Evolutionary conservation across 179 eudicot species (phyloP).

Genomic region (Actinidia chinensis): DNA sequence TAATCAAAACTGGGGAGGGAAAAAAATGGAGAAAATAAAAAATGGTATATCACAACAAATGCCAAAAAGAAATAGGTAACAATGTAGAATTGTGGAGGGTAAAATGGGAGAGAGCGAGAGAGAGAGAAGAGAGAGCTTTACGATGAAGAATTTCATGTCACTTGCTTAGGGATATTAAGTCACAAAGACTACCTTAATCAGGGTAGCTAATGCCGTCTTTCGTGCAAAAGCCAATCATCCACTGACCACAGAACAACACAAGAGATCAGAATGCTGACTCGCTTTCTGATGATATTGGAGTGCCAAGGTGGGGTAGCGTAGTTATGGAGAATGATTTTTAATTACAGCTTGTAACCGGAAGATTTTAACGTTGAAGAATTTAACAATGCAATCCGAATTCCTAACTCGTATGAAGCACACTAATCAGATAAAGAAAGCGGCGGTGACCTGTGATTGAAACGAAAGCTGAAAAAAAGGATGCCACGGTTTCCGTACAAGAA

Average conservation of each 20-base stretch:
- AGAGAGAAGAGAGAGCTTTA: no score
- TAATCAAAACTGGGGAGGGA: constrained; percentile 3
- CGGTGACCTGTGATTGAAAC: background rate
- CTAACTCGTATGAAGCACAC: background rate
- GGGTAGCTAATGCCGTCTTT: constrained; percentile 83
- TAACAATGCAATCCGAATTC: background rate
- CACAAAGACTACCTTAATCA: constrained; percentile 85
- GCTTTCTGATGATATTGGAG: background rate
- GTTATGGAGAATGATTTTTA: background rate
- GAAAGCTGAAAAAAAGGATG: constrained; percentile 6
- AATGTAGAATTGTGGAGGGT: background rate
- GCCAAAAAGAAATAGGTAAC: background rate
- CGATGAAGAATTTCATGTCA: background rate
- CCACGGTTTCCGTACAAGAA: background rate
- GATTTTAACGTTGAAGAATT: background rate
- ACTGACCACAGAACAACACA: constrained; percentile 37
- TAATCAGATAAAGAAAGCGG: background rate
- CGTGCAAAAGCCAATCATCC: constrained; percentile 84
- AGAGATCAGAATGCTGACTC: background rate
- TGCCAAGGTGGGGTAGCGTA: background rate
- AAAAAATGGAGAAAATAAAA: background rate
- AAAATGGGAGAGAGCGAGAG: background rate
- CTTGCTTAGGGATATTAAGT: background rate
- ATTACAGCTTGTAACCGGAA: background rate
- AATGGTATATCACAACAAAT: background rate